Evolutionary conservation across 1,284 basidiomycete species (phyloP).

Genomic region (Gomphus sp.): DNA sequence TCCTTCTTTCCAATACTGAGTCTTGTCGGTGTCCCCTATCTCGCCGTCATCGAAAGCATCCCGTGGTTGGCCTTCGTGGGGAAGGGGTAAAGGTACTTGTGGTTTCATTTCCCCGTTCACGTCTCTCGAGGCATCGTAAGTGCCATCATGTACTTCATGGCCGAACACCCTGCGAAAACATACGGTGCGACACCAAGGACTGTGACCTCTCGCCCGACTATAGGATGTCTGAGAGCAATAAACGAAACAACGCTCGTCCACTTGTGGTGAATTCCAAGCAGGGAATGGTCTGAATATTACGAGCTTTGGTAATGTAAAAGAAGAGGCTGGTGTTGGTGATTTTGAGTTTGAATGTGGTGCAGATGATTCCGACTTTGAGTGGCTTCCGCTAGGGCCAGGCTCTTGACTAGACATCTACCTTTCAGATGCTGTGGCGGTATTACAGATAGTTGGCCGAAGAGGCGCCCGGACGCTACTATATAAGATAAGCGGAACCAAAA

Average conservation of each 20-base stretch:
- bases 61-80: constrained; percentile 6
- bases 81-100: constrained; percentile 3
- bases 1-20: constrained; percentile 60
- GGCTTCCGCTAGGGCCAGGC: constrained; percentile 3
- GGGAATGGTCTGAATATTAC: not conserved
- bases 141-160: constrained; percentile 9
- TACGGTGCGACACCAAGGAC: constrained; percentile 55
- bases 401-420: constrained; percentile 4
- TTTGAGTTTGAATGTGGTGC: constrained; percentile 6
- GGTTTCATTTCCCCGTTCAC: constrained; percentile 4
- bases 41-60: constrained; percentile 3
- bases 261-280: constrained; percentile 33
- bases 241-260: constrained; percentile 67
- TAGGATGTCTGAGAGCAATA: constrained; percentile 58
- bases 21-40: constrained; percentile 19
- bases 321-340: not conserved
- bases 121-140: constrained; percentile 8
- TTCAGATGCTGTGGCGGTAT: not conserved
- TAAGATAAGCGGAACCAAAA: constrained; percentile 12
- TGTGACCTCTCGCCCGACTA: constrained; percentile 44
- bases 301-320: not conserved
- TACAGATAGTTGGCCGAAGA: not conserved
- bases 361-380: constrained; percentile 5
- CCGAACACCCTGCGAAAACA: constrained; percentile 56
- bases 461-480: constrained; percentile 1